These are phyloP conservation scores for Plasmodium chabaudi DNA, from an alignment of 169 alveolate species.

Conservation along the genomic window DNA sequence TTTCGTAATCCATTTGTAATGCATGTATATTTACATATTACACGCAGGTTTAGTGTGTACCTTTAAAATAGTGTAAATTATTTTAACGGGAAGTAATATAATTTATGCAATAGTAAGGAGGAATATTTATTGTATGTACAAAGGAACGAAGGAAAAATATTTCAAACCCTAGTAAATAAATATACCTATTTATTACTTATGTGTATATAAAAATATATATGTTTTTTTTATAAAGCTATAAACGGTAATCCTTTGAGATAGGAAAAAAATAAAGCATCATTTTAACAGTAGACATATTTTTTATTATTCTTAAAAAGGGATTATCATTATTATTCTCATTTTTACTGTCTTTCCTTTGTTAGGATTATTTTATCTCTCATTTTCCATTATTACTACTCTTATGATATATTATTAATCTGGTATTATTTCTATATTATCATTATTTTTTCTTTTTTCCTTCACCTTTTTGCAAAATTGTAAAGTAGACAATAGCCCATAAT, in stretches of 20 bases:
- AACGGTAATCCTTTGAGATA: too few species aligned
- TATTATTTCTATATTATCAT: too few species aligned
- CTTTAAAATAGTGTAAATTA: too few species aligned
- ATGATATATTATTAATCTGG: neutral
- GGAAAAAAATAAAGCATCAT: neutral
- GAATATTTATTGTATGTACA: conserved; percentile 6
- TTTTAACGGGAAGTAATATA: too few species aligned
- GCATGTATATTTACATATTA: neutral
- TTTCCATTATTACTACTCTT: too few species aligned
- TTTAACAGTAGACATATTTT: conserved; percentile 6
- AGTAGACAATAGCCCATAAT: conserved; percentile 21
- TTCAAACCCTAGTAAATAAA: too few species aligned
- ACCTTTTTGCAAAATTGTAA: conserved; percentile 3
- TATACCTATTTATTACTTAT: too few species aligned
- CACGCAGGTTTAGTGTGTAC: neutral
- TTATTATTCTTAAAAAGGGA: neutral
- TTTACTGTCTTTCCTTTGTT: too few species aligned
- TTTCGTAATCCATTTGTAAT: neutral
- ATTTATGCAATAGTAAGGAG: too few species aligned
- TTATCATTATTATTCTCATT: neutral
- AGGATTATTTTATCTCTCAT: too few species aligned
- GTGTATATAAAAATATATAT: neutral
- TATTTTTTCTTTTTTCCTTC: conserved; percentile 8
- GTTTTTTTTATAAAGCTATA: neutral
- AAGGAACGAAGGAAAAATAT: neutral